These are phyloP conservation scores for Haplosporangium gracile DNA, from an alignment of 192 early-diverging fungal genomes.

Conservation along the genomic window DNA sequence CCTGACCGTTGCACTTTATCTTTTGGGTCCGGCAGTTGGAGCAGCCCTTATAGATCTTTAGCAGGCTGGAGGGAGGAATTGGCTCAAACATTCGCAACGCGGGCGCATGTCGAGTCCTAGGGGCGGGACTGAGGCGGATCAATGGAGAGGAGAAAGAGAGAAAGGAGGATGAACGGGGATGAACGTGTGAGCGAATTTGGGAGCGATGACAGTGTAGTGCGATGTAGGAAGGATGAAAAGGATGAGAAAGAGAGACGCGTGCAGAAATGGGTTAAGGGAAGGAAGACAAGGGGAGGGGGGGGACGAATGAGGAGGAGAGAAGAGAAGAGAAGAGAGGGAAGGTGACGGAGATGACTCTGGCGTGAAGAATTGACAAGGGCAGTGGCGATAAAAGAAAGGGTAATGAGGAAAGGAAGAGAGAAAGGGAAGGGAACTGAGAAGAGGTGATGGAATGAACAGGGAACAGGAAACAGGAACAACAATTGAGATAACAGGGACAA, in stretches of 20 bases:
- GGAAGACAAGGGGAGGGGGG: neutral
- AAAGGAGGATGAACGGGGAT: neutral
- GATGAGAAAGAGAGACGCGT: neutral
- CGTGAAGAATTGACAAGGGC: neutral
- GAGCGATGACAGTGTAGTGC: neutral
- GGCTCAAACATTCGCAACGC: slow-evolving; percentile 56
- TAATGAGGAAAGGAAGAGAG: neutral
- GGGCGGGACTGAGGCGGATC: slow-evolving; percentile 12
- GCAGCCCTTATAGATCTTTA: slow-evolving; percentile 58
- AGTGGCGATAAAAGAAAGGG: neutral
- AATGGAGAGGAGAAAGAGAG: neutral
- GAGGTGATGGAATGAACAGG: no score
- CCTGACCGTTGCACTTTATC: slow-evolving; percentile 56
- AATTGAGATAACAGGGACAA: no score
- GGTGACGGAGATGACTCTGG: neutral
- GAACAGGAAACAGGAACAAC: no score
- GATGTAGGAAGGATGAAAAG: neutral
- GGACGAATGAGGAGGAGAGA: neutral
- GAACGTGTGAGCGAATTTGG: neutral
- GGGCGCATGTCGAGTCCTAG: slow-evolving; percentile 42
- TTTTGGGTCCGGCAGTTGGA: slow-evolving; percentile 56
- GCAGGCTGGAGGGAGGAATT: slow-evolving; percentile 46
- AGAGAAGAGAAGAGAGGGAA: neutral
- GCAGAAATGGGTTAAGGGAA: neutral
- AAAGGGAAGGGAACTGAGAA: neutral